Percentiles rank a stretch among this genome's conserved stretches.
Conservation (phyloP, 495 filamentous ascomycete species). For the Endocarpon pusillum region DNA sequence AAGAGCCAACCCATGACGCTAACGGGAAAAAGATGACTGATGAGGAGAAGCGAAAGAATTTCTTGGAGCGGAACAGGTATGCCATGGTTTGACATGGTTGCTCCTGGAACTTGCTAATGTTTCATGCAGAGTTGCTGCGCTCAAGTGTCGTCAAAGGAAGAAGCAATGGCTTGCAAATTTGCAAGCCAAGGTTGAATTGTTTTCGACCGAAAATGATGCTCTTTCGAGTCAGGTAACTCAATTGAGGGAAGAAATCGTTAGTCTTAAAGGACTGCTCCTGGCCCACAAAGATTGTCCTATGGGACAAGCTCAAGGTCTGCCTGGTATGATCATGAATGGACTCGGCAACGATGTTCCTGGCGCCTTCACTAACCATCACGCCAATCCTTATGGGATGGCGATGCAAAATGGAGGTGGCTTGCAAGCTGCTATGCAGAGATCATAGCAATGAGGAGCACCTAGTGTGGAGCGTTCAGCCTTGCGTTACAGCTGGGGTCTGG, state of each 20-base stretch:
- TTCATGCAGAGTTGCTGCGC: conserved; percentile 69
- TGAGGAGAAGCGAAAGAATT: conserved; percentile 96
- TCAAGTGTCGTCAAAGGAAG: conserved; percentile 96
- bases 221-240: conserved; percentile 66
- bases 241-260: conserved; percentile 85
- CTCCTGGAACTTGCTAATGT: neutral
- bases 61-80: conserved; percentile 89
- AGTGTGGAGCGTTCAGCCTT: too few species aligned
- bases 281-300: conserved; percentile 97
- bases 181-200: conserved; percentile 87
- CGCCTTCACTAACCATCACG: conserved; percentile 25
- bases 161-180: conserved; percentile 98
- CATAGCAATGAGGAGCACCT: neutral
- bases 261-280: conserved; percentile 79
- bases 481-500: too few species aligned
- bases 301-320: conserved; percentile 69
- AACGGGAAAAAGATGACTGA: conserved; percentile 86
- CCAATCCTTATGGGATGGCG: conserved; percentile 59
- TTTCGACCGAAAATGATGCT: conserved; percentile 75
- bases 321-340: conserved; percentile 47
- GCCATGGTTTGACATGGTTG: conserved; percentile 14
- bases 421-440: conserved; percentile 1
- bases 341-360: conserved; percentile 27
- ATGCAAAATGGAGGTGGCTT: conserved; percentile 22
- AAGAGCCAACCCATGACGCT: conserved; percentile 22